These are phyloP conservation scores for Monosporozyma solicola DNA, from an alignment of 805 yeast species.

Conservation along the genomic window DNA sequence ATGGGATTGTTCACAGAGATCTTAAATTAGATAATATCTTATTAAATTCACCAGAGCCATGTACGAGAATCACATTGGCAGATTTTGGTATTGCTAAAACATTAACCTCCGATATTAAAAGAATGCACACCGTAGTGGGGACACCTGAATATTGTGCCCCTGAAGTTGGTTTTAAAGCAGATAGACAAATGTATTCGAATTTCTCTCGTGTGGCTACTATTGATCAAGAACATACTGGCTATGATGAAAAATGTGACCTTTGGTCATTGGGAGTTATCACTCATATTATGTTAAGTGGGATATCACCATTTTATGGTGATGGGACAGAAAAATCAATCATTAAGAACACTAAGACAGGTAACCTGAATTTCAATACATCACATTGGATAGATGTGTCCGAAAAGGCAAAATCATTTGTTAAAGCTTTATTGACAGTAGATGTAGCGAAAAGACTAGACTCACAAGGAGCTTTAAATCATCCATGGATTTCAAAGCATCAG, in stretches of 20 bases:
- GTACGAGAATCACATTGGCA: constrained; percentile 47
- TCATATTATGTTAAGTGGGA: constrained; percentile 52
- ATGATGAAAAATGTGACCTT: constrained; percentile 50
- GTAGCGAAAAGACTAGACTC: constrained; percentile 32
- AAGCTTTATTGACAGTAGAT: constrained; percentile 33
- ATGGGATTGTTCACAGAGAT: constrained; percentile 57
- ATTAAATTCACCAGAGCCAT: constrained; percentile 43
- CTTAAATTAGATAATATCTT: constrained; percentile 58
- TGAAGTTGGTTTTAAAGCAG: constrained; percentile 44
- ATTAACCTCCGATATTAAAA: constrained; percentile 16
- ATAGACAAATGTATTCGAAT: constrained; percentile 21
- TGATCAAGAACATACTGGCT: constrained; percentile 31
- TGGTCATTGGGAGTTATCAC: constrained; percentile 62
- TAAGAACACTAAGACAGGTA: constrained; percentile 35
- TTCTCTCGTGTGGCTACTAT: constrained; percentile 22
- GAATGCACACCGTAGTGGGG: constrained; percentile 47
- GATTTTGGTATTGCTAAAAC: constrained; percentile 57
- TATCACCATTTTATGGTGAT: constrained; percentile 52
- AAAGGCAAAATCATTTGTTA: constrained; percentile 40
- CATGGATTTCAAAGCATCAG: constrained; percentile 40
- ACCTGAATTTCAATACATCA: constrained; percentile 29
- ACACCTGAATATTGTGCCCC: constrained; percentile 71
- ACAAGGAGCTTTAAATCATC: constrained; percentile 33
- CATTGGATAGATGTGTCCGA: constrained; percentile 38
- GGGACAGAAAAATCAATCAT: constrained; percentile 36